Conservation (phyloP, 768 basidiomycete species). For the Hygrophorus russula region DNA sequence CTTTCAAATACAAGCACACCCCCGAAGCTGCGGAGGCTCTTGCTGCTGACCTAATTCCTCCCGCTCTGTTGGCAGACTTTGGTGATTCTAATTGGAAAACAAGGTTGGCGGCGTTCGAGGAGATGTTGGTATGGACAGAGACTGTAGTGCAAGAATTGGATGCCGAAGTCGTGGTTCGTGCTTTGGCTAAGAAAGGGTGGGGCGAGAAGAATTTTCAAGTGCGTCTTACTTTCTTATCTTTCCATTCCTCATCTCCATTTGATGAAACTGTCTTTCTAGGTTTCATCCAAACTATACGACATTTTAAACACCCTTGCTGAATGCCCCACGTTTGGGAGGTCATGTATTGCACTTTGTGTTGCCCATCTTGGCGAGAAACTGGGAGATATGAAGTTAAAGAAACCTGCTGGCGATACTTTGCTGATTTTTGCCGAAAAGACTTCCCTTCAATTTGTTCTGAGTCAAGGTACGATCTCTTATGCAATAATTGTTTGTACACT, state of each 20-base stretch:
- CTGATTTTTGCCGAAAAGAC: constrained; percentile 80
- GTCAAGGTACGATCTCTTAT: constrained; percentile 53
- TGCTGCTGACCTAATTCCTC: constrained; percentile 63
- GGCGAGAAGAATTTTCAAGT: constrained; percentile 99
- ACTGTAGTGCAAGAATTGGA: constrained; percentile 56
- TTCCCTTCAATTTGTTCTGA: constrained; percentile 87
- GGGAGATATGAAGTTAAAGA: constrained; percentile 94
- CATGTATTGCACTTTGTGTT: constrained; percentile 73
- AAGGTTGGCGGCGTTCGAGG: constrained; percentile 77
- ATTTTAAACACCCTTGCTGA: constrained; percentile 67
- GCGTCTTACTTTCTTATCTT: constrained; percentile 6
- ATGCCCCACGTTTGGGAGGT: constrained; percentile 75
- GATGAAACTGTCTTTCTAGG: constrained; percentile 32
- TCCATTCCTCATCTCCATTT: not conserved
- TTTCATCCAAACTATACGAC: constrained; percentile 81
- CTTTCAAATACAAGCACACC: constrained; percentile 84
- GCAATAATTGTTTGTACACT: not conserved
- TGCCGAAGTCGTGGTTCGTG: constrained; percentile 80
- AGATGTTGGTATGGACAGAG: constrained; percentile 77
- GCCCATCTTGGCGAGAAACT: constrained; percentile 86
- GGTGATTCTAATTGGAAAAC: constrained; percentile 93
- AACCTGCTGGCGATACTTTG: constrained; percentile 87
- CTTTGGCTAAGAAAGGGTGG: constrained; percentile 90
- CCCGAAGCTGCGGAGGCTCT: constrained; percentile 87
- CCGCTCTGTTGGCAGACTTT: constrained; percentile 56